Percentiles rank a stretch among this genome's conserved stretches.
These are phyloP conservation scores for Gamarada debralockiae DNA, from an alignment of 495 filamentous ascomycete genomes.

Conservation along the genomic window DNA sequence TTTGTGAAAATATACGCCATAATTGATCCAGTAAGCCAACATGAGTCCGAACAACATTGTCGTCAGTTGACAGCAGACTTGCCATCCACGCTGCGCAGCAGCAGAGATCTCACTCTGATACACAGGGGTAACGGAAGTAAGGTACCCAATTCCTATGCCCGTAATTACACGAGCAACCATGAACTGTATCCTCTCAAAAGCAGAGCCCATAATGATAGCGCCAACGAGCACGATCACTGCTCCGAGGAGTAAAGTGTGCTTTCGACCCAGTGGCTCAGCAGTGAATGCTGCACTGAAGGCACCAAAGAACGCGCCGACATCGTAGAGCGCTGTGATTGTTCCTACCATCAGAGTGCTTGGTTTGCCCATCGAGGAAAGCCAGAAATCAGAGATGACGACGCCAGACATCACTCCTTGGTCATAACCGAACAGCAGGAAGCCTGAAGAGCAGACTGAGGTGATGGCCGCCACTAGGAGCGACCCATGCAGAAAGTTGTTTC, in stretches of 20 bases:
- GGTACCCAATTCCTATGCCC: background rate
- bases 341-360: background rate
- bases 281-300: background rate
- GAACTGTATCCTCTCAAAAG: background rate
- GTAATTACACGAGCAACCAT: slow-evolving; percentile 23
- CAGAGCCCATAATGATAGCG: background rate
- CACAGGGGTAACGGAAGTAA: slow-evolving; percentile 38
- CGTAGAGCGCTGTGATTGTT: background rate
- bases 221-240: slow-evolving; percentile 44
- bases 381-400: background rate
- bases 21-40: background rate
- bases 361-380: background rate
- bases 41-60: background rate
- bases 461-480: background rate
- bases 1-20: slow-evolving; percentile 13
- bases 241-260: slow-evolving; percentile 66
- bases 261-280: slow-evolving; percentile 56
- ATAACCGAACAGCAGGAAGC: background rate
- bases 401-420: background rate
- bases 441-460: background rate
- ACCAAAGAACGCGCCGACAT: background rate
- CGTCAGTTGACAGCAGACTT: background rate
- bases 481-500: too few species aligned
- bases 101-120: slow-evolving; percentile 24
- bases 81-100: background rate